Evolutionary conservation across 148 eudicot species (phyloP).

Genomic region (Vaccinium darrowii): DNA sequence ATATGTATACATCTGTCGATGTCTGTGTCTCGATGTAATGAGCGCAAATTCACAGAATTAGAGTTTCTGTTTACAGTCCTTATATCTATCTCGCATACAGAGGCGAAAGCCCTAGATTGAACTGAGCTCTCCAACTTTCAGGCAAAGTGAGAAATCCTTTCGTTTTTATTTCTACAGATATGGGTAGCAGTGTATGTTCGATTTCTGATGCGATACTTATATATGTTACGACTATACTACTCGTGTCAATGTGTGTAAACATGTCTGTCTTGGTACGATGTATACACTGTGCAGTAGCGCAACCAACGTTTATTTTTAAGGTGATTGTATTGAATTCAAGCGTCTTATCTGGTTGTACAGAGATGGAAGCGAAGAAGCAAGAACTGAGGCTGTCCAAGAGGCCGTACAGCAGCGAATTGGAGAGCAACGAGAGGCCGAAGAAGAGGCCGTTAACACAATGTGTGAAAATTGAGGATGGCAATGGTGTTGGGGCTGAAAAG

Average conservation of each 20-base stretch:
- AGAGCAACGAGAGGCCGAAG: slow-evolving; percentile 9
- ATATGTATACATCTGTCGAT: background rate
- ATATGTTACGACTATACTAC: too few relatives aligned
- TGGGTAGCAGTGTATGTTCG: background rate
- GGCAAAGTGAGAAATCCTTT: background rate
- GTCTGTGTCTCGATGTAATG: background rate
- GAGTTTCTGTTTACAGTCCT: background rate
- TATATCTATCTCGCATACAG: background rate
- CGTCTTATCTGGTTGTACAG: background rate
- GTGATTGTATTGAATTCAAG: background rate
- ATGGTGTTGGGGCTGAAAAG: background rate
- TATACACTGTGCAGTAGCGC: background rate
- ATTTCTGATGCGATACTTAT: background rate
- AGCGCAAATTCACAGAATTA: background rate
- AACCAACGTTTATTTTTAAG: background rate
- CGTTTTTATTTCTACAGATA: background rate
- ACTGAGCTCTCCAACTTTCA: background rate
- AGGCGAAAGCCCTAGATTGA: background rate
- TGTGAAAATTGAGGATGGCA: slow-evolving; percentile 3
- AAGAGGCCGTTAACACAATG: slow-evolving; percentile 3
- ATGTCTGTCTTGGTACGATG: background rate
- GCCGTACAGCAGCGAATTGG: background rate
- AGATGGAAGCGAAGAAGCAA: background rate
- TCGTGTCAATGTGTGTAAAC: too few relatives aligned
- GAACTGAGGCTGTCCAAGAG: slow-evolving; percentile 3